Percentiles rank a stretch among this genome's conserved stretches.
Conservation (phyloP, 352 stramenopile genomes). For the Globisporangium spinosum region DNA sequence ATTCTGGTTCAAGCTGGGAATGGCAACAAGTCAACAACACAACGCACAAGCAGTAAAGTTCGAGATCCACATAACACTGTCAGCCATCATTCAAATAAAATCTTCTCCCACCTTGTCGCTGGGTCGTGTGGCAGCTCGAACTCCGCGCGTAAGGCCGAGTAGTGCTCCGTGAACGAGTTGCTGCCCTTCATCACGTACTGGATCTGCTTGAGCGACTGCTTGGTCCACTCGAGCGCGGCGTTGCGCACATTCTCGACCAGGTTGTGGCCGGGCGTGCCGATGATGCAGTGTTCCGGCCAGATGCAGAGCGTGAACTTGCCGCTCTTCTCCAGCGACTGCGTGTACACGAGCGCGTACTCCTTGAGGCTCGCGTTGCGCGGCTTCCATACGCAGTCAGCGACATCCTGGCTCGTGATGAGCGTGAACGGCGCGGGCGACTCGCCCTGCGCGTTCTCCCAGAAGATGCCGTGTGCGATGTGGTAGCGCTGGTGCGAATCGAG, state of each 20-base stretch:
- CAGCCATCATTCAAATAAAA: neutral
- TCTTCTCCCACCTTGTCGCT: slow-evolving; percentile 38
- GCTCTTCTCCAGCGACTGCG: slow-evolving; percentile 75
- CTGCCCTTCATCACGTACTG: slow-evolving; percentile 92
- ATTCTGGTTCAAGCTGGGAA: slow-evolving; percentile 67
- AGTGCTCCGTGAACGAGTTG: slow-evolving; percentile 96
- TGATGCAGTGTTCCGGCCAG: slow-evolving; percentile 97
- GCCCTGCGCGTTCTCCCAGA: slow-evolving; percentile 82
- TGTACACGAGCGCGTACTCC: slow-evolving; percentile 91
- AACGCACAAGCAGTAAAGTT: neutral
- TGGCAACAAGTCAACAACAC: slow-evolving; percentile 11
- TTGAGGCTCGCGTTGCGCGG: slow-evolving; percentile 62
- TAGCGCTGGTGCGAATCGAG: slow-evolving; percentile 95
- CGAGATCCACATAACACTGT: neutral
- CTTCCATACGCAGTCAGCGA: slow-evolving; percentile 53
- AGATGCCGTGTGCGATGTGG: slow-evolving; percentile 94
- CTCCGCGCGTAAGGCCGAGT: slow-evolving; percentile 93
- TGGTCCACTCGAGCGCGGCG: slow-evolving; percentile 86
- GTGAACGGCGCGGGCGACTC: slow-evolving; percentile 90
- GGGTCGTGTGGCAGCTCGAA: slow-evolving; percentile 82
- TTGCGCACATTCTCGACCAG: slow-evolving; percentile 82
- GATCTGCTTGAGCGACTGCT: slow-evolving; percentile 51
- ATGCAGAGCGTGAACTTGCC: slow-evolving; percentile 92
- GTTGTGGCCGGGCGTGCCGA: slow-evolving; percentile 88
- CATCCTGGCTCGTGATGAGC: slow-evolving; percentile 84